These are phyloP conservation scores for Carnegiea gigantea DNA, from an alignment of 179 eudicot genomes.

Conservation along the genomic window DNA sequence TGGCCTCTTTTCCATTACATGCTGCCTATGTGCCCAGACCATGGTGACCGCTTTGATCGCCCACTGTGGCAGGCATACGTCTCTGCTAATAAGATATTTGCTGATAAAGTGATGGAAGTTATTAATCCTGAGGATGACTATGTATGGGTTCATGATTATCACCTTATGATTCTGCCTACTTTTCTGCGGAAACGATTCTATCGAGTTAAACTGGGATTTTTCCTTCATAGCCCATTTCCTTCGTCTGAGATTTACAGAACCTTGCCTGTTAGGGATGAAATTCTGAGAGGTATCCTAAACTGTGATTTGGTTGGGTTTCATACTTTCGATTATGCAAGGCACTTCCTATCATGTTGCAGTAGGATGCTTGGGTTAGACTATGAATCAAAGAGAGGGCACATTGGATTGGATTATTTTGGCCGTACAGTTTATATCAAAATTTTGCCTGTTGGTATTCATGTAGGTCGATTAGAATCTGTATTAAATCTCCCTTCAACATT, in stretches of 20 bases:
- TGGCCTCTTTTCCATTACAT: conserved; percentile 98
- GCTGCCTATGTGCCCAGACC: conserved; percentile 85
- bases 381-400: conserved; percentile 88
- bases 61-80: conserved; percentile 89
- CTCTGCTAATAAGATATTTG: conserved; percentile 80
- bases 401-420: conserved; percentile 87
- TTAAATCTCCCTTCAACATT: conserved; percentile 64
- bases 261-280: conserved; percentile 83
- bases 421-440: conserved; percentile 84
- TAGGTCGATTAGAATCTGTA: conserved; percentile 71
- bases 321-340: conserved; percentile 92
- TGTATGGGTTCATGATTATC: conserved; percentile 93
- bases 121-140: conserved; percentile 82
- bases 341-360: conserved; percentile 87
- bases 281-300: conserved; percentile 72
- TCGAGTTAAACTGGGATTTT: conserved; percentile 83
- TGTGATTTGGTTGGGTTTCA: conserved; percentile 88
- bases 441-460: conserved; percentile 81
- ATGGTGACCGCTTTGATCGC: conserved; percentile 87
- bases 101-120: conserved; percentile 88
- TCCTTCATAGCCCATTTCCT: conserved; percentile 90
- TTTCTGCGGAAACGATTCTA: conserved; percentile 71
- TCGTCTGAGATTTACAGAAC: conserved; percentile 88
- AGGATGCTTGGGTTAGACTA: conserved; percentile 85
- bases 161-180: conserved; percentile 79